phyloP scores from a whole-genome alignment of 2,329 filamentous ascomycete genomes.

The Venturia carpophila region DNA sequence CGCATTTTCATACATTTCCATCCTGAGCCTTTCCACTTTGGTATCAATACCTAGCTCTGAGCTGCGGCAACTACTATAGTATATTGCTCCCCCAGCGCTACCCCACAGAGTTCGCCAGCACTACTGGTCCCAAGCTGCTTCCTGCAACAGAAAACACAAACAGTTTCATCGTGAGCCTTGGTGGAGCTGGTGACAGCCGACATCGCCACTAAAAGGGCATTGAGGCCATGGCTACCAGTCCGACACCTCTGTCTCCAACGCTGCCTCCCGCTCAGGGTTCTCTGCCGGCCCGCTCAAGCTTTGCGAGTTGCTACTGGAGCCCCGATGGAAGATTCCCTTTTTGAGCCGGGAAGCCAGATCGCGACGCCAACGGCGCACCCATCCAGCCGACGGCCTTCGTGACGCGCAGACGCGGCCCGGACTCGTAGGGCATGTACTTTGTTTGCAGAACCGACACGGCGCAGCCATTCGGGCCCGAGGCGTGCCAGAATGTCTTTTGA shows the following conservation, averaged over 20 bases:
- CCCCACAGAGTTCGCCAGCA: background rate
- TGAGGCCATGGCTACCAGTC: background rate
- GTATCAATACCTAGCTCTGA: background rate
- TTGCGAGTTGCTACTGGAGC: background rate
- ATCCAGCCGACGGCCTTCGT: background rate
- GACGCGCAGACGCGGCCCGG: background rate
- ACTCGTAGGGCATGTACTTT: background rate
- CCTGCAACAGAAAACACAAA: background rate
- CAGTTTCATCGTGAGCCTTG: slow-evolving; percentile 8
- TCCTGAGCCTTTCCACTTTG: background rate
- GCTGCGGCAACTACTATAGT: background rate
- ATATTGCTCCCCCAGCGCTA: background rate
- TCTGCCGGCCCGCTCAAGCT: background rate
- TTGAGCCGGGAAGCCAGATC: background rate
- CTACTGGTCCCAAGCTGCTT: too few species aligned
- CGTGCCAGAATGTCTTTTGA: slow-evolving; percentile 10
- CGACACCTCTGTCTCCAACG: background rate
- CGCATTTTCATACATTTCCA: background rate
- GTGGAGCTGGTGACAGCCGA: background rate
- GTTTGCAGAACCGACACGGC: background rate
- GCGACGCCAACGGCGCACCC: background rate
- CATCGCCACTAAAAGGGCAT: background rate
- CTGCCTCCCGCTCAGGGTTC: background rate
- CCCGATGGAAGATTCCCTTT: background rate
- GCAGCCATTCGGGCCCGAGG: background rate